A percentile compares a stretch with the other conserved stretches of the same genome.
These are phyloP conservation scores for Yamadazyma phyllophila DNA, from an alignment of 805 yeast genomes.

Conservation along the genomic window DNA sequence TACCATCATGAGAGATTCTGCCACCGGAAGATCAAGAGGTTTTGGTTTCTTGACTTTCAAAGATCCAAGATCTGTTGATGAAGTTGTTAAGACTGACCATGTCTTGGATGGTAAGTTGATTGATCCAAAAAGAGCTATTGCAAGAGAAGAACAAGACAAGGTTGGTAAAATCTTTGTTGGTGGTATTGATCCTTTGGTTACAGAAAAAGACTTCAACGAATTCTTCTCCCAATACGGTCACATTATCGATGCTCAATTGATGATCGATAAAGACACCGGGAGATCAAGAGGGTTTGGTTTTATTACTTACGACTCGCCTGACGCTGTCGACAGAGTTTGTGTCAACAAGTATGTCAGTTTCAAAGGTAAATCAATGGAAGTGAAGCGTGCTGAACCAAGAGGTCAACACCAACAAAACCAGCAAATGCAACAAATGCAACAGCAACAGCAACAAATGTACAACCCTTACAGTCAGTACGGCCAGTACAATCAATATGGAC, in stretches of 20 bases:
- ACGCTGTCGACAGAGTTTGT: slow-evolving; percentile 87
- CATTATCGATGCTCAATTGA: slow-evolving; percentile 92
- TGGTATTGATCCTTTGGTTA: slow-evolving; percentile 91
- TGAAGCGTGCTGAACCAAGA: slow-evolving; percentile 81
- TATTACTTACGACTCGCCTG: slow-evolving; percentile 91
- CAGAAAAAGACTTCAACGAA: slow-evolving; percentile 82
- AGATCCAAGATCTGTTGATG: slow-evolving; percentile 78
- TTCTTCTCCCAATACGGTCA: slow-evolving; percentile 86
- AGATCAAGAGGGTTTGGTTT: slow-evolving; percentile 97
- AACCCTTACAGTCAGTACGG: slow-evolving; percentile 23
- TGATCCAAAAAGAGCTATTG: slow-evolving; percentile 97
- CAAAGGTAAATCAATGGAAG: slow-evolving; percentile 83
- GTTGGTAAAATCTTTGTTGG: slow-evolving; percentile 97
- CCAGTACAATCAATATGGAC: slow-evolving; percentile 24
- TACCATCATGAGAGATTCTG: slow-evolving; percentile 88
- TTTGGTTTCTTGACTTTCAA: slow-evolving; percentile 91
- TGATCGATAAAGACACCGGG: slow-evolving; percentile 97
- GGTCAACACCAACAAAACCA: slow-evolving; percentile 55
- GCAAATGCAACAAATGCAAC: slow-evolving; percentile 32
- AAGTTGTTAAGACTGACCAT: slow-evolving; percentile 82
- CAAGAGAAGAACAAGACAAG: slow-evolving; percentile 94
- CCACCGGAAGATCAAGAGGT: slow-evolving; percentile 89
- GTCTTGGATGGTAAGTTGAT: slow-evolving; percentile 92
- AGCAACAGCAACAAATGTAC: slow-evolving; percentile 19
- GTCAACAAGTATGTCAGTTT: slow-evolving; percentile 77